Base-by-base conservation (phyloP, 2,329 filamentous ascomycete species). In the Aspergillus pseudonomiae region DNA sequence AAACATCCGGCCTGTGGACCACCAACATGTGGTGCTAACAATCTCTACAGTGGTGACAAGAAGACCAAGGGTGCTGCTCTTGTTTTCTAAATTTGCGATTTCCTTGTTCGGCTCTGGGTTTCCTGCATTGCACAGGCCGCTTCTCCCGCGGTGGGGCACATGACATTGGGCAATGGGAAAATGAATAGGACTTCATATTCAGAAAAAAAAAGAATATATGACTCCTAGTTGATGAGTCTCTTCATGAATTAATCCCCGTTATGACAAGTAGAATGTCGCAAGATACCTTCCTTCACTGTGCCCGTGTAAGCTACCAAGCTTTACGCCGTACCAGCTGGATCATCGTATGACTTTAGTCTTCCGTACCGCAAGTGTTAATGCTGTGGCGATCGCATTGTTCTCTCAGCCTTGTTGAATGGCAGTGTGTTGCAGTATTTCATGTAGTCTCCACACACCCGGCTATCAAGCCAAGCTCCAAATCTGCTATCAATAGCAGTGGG, bases 21-120 rank as follows among this genome's bases (percentile, higher is more conserved):
- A 4, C 5, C 21, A 24, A 24, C 7, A 14, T 28, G 4, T 14
- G 41, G 72, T 77, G 70, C 82, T 86, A 80, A 86, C 77, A 57
- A 63, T 66, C 68, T 69, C 62, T 74, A 77, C 76, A 96, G 95
- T 90, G 95, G 95, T 89, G 95, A 99, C 91, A 99, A 99, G 94
- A 99, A 99, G 93, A 99, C 95, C 79, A 99, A 99, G 93, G 95
- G 95, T 91, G 95, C 95, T 78, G 95, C 95, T 84, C 90, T 99
- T 80, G 95, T 99, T 79, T 99, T 99, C 89, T 99, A 97, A 90
- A 85, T 87, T 84, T 79, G 73, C 70, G 70, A 74, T 78, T 78
- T 78, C 70, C 74, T 78, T 78, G 74, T 77, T 77, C 73, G 76
- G 76, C 74, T 77, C 73, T 77, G 76, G 76, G 75, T 78, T 77